Base-by-base conservation (phyloP, 495 filamentous ascomycete species). In the Echria macrotheca region DNA sequence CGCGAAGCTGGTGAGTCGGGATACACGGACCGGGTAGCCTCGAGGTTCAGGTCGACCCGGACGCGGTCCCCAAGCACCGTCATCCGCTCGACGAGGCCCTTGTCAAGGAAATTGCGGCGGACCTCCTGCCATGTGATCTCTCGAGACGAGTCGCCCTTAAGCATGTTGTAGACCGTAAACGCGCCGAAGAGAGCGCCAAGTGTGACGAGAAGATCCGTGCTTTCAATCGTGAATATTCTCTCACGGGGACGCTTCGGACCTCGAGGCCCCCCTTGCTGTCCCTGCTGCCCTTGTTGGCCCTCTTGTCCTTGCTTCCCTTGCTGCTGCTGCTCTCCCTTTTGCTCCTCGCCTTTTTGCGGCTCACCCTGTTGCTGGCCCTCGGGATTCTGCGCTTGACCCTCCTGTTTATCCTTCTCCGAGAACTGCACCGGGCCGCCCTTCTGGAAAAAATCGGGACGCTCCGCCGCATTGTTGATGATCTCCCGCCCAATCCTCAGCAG, bases 61-160 rank as follows among this genome's bases (percentile, higher is more conserved):
- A 96, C 93, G 21, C 76, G 73, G 51, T 79, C 80, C 44, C 75
- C 70, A 47, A 87, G 85, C 51, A 93, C 71, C 35, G 94, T 83
- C 64, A 98, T 75, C 73, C 87, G 95, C 69, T 96, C 86, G 19
- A 98, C 94, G 38, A 98, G 76, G 32, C 93, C 93, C 70, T 91
- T 95, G 64, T 96, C 90, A 37, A 98, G 76, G 73, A 94, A 97
- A 31, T 89, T 91, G 53, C 81, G 86, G 36, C 84, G 75, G 65
- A 97, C 87, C 66, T 97, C 94, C 72, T 98, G 91, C 87, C 89
- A 98, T 33, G 93, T 96, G 50, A 98, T 96, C 57, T 96, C 91
- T 23, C 60, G 60, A n/a, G 60, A 56, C 18, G 26, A 11, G 21
- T 42, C 35, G 51, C 54, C 14, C 44, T 29, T 18, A 22, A 61